Evolutionary conservation across 148 eudicot genomes (phyloP).

Genomic region (Silene uniflora): DNA sequence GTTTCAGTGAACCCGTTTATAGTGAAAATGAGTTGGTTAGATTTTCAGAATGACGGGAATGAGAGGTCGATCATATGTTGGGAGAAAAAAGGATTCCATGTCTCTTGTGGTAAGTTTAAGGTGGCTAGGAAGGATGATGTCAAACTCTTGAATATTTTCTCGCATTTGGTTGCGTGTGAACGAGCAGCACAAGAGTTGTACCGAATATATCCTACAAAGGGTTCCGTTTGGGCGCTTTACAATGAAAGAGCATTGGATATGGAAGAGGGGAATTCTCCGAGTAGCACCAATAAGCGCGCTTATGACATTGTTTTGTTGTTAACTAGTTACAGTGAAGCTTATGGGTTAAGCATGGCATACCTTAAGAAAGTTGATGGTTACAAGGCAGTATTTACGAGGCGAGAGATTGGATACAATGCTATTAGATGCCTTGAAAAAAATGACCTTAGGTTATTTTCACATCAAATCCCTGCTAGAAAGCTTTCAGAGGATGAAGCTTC

Average conservation of each 20-base stretch:
- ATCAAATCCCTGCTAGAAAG: slow-evolving; percentile 87
- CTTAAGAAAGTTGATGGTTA: slow-evolving; percentile 80
- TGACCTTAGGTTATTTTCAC: slow-evolving; percentile 65
- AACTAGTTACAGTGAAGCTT: slow-evolving; percentile 59
- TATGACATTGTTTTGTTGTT: slow-evolving; percentile 67
- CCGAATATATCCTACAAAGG: slow-evolving; percentile 72
- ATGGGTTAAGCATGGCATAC: slow-evolving; percentile 72
- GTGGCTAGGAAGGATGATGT: slow-evolving; percentile 44
- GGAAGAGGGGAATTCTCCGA: slow-evolving; percentile 25
- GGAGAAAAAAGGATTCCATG: slow-evolving; percentile 52
- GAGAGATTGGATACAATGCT: slow-evolving; percentile 62
- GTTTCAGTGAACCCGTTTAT: slow-evolving; percentile 64
- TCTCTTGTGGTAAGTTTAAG: slow-evolving; percentile 77
- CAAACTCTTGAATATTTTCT: slow-evolving; percentile 58
- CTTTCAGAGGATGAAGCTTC: slow-evolving; percentile 58
- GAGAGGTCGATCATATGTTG: slow-evolving; percentile 29
- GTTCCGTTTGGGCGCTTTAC: slow-evolving; percentile 85
- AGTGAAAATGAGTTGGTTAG: slow-evolving; percentile 69
- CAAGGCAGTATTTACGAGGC: slow-evolving; percentile 67
- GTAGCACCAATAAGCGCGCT: slow-evolving; percentile 23
- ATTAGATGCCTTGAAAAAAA: slow-evolving; percentile 53
- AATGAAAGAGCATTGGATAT: slow-evolving; percentile 30
- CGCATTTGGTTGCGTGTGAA: slow-evolving; percentile 66
- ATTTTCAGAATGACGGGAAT: slow-evolving; percentile 45
- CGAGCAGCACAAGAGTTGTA: slow-evolving; percentile 74